Evolutionary conservation across 345 rosid genomes (phyloP).

Genomic region (Triadica sebifera): DNA sequence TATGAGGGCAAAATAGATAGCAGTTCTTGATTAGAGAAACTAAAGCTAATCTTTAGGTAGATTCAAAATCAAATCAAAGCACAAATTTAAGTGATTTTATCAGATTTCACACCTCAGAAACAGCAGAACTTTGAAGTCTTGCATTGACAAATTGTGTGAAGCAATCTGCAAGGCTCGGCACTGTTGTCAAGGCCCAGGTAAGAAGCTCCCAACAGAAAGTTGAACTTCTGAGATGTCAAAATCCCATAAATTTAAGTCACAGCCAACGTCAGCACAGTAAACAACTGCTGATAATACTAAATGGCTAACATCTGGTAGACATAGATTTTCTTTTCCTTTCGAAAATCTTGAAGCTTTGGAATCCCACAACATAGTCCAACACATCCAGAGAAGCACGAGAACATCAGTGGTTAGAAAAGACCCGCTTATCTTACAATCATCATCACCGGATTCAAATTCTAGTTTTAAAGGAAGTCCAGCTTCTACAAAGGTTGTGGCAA

Average conservation of each 20-base stretch:
- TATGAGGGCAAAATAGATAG: not conserved
- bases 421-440: constrained; percentile 66
- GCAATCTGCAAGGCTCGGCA: constrained; percentile 62
- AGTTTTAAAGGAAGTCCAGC: constrained; percentile 51
- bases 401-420: constrained; percentile 46
- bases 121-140: constrained; percentile 41
- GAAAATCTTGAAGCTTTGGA: constrained; percentile 26
- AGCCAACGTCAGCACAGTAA: constrained; percentile 51
- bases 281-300: constrained; percentile 61
- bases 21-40: not conserved
- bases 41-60: not conserved
- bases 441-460: constrained; percentile 56
- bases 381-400: constrained; percentile 57
- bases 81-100: not conserved
- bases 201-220: constrained; percentile 65
- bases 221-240: constrained; percentile 44
- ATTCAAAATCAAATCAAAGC: not conserved
- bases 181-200: constrained; percentile 56
- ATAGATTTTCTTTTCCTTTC: constrained; percentile 26
- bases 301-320: constrained; percentile 62
- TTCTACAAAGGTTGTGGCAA: constrained; percentile 29
- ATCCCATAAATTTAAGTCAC: constrained; percentile 55
- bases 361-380: constrained; percentile 77
- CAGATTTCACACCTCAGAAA: constrained; percentile 40
- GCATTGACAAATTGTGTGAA: constrained; percentile 50